phyloP scores from a whole-genome alignment of 2,329 filamentous ascomycete species.

The Talaromyces sp. region DNA sequence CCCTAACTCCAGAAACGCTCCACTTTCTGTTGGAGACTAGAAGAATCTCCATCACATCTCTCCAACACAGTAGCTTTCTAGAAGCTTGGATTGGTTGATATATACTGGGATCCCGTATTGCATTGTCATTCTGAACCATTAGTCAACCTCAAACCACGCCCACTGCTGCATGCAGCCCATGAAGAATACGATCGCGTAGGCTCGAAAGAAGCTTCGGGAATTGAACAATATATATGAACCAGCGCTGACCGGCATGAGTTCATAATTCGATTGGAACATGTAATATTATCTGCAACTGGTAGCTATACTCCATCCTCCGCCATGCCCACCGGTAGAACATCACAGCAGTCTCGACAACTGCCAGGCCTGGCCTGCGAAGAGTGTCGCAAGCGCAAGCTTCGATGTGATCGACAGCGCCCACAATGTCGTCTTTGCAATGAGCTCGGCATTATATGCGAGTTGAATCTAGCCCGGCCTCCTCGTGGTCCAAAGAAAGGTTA shows the following conservation, averaged over 20 bases:
- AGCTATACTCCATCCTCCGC: background rate
- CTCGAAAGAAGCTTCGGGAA: too few species aligned
- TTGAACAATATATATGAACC: background rate
- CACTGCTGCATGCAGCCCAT: background rate
- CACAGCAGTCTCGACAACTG: constrained; percentile 21
- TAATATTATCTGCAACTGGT: background rate
- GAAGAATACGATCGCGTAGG: background rate
- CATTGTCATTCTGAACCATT: background rate
- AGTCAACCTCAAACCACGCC: background rate
- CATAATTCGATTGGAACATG: background rate
- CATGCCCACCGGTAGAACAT: background rate
- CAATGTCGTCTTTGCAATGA: constrained; percentile 29
- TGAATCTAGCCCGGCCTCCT: constrained; percentile 24
- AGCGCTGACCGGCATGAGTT: background rate
- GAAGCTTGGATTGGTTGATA: background rate
- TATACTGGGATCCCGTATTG: background rate
- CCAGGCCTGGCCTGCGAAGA: constrained; percentile 29
- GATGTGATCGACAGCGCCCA: constrained; percentile 27
- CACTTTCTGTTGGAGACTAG: background rate
- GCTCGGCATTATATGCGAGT: constrained; percentile 26
- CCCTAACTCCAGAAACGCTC: background rate
- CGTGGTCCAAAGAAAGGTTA: constrained; percentile 30
- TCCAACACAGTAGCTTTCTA: background rate
- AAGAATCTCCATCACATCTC: background rate
- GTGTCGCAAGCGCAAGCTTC: constrained; percentile 29